phyloP scores from a whole-genome alignment of 768 basidiomycete species.

The Phanerochaete carnosa region DNA sequence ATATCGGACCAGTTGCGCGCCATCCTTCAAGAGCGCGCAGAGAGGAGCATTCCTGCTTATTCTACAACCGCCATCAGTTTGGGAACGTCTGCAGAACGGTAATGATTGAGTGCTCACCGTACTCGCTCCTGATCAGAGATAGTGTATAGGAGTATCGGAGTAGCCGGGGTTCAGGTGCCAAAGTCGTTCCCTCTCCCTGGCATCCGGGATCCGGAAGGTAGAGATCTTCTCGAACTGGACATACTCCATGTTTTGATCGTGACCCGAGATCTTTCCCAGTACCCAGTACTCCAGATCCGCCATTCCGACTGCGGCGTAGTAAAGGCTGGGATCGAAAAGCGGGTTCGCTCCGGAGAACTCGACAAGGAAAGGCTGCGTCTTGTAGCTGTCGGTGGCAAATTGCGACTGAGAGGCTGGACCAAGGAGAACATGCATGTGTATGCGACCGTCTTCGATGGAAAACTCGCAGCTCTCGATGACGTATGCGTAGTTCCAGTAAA shows the following conservation, averaged over 20 bases:
- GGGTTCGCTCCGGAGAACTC: neutral
- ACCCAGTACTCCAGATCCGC: neutral
- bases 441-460: neutral
- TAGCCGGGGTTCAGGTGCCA: neutral
- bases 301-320: neutral
- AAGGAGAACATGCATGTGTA: neutral
- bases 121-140: neutral
- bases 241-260: neutral
- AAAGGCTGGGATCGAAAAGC: neutral
- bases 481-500: neutral
- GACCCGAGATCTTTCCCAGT: neutral
- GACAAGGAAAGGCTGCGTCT: neutral
- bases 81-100: too few relatives aligned
- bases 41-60: too few relatives aligned
- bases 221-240: neutral
- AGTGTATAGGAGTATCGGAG: neutral
- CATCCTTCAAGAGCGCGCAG: too few relatives aligned
- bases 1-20: too few relatives aligned
- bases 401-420: neutral
- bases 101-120: neutral
- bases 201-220: neutral
- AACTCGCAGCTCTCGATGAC: neutral
- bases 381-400: neutral
- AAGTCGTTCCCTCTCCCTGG: neutral
- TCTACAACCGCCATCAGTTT: too few relatives aligned